phyloP scores from a whole-genome alignment of 208 protist genomes.

The Trichomonas tenax region DNA sequence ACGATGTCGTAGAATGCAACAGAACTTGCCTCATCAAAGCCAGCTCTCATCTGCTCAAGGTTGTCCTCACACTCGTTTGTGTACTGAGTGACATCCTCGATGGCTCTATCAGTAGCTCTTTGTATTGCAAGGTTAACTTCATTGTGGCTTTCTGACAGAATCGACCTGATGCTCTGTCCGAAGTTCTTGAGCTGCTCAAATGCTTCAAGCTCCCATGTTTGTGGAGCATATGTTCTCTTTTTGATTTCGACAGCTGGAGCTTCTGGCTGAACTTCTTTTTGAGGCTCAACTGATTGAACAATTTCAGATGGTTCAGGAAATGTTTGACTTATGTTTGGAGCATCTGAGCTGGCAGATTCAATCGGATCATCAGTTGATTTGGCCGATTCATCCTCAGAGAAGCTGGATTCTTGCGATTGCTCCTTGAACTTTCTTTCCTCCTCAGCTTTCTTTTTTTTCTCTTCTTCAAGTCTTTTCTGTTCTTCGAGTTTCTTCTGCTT shows the following conservation, averaged over 20 bases:
- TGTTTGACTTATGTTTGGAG: background rate
- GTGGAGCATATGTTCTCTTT: background rate
- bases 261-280: background rate
- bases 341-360: background rate
- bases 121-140: background rate
- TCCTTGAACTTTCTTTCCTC: background rate
- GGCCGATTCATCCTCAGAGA: background rate
- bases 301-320: background rate
- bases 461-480: too few species aligned
- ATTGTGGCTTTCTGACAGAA: background rate
- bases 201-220: background rate
- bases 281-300: background rate
- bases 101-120: background rate
- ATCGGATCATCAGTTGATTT: background rate
- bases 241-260: background rate
- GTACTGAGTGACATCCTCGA: background rate
- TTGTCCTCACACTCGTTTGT: background rate
- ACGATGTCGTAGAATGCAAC: background rate
- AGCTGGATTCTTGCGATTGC: background rate
- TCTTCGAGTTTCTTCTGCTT: too few species aligned
- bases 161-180: background rate
- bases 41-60: background rate
- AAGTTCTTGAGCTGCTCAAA: background rate
- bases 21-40: background rate
- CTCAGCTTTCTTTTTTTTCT: too few species aligned